Base-by-base conservation (phyloP, 306 rosid genomes). In the Argentina anserina region DNA sequence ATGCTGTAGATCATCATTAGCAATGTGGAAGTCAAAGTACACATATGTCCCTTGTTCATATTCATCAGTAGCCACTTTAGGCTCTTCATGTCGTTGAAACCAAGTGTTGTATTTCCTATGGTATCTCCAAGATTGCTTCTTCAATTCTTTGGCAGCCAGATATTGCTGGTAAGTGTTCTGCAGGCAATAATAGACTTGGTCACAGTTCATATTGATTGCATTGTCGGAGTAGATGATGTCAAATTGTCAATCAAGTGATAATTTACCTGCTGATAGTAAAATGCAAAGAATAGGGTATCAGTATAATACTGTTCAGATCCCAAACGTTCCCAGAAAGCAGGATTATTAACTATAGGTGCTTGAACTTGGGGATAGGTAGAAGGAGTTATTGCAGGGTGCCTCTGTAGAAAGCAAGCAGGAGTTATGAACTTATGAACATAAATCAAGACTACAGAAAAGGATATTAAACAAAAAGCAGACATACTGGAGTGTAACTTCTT, bases 71-170 rank as follows among this genome's bases (percentile, higher is more conserved):
- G 99, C 97, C 76, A 94, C 91, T 91, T 91, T 91, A 70, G 99
- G 97, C 81, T 94, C 99, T 82, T 91, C 99, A 33, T 92, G 97
- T 40, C 99, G 87, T 80, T 95, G 97, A 87, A 91, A 95, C 97
- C 99, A 95, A 34, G 97, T 88, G 80, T 90, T 88, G 72, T 90
- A 92, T 82, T 88, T 95, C 85, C 91, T 85, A 86, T 95, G 99
- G 83, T 87, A 95, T 86, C 99, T 88, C 99, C 99, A 95, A 63
- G 99, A 87, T 80, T 95, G 99, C 84, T 92, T 92, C 89, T 95
- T 95, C 79, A 95, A 88, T 81, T 95, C 99, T 85, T 89, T 95
- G 69, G 97, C 99, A 66, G 97, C 97, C 90, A 92, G 76, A 82
- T 95, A 95, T 70, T 95, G 97, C 78, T 92, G 99, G 78, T 87